Percentiles rank a stretch among this genome's conserved stretches.
These are phyloP conservation scores for Aurantiochytrium sp. DNA, from an alignment of 108 stramenopile genomes.

Conservation along the genomic window DNA sequence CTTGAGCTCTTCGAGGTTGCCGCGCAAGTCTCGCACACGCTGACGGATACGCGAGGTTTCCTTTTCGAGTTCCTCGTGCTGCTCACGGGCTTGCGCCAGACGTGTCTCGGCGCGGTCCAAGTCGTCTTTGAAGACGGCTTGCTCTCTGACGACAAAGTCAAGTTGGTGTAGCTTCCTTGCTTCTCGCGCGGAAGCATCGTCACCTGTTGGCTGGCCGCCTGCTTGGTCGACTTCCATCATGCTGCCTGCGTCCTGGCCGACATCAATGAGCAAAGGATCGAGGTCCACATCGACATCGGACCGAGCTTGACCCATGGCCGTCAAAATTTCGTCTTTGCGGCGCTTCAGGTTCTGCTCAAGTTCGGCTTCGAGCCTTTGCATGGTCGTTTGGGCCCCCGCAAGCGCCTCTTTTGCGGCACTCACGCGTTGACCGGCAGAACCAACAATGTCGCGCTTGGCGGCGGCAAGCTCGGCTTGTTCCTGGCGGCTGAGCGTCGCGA, in stretches of 20 bases:
- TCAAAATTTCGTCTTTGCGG: conserved; percentile 62
- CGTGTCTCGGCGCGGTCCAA: neutral
- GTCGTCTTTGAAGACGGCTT: neutral
- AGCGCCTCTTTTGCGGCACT: conserved; percentile 52
- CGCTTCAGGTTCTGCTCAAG: conserved; percentile 72
- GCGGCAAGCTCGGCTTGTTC: conserved; percentile 52
- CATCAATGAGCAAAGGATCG: conserved; percentile 52
- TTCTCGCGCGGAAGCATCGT: neutral
- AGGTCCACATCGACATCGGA: conserved; percentile 37
- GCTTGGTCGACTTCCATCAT: neutral
- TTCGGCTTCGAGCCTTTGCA: conserved; percentile 60
- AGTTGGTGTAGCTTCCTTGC: neutral
- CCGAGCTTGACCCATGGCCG: conserved; percentile 31
- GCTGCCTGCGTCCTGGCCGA: conserved; percentile 60
- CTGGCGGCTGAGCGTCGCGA: conserved; percentile 49
- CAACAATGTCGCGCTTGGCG: conserved; percentile 45
- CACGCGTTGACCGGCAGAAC: conserved; percentile 55
- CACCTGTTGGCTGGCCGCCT: neutral
- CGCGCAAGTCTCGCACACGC: neutral
- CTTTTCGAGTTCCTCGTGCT: neutral
- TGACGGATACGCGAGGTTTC: neutral
- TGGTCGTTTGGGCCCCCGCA: conserved; percentile 54
- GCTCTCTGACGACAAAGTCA: neutral
- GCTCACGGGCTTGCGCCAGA: neutral
- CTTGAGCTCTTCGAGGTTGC: neutral